These are phyloP conservation scores for Diutina catenulata DNA, from an alignment of 1,139 yeast genomes.

Conservation along the genomic window DNA sequence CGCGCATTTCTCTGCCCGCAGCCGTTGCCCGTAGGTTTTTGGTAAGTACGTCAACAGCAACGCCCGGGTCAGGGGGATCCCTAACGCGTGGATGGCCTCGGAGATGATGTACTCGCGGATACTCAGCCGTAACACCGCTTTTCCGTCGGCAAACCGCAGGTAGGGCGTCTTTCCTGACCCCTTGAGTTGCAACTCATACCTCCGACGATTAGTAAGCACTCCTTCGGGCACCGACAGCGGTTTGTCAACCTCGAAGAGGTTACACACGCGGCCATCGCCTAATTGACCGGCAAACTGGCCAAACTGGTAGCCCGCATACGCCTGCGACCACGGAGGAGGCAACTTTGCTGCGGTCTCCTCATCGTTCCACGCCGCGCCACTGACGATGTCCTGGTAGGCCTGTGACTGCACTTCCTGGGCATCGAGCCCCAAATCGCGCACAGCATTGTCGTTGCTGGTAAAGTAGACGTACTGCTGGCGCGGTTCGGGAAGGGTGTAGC, in stretches of 20 bases:
- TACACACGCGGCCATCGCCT: constrained; percentile 90
- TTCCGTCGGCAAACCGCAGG: constrained; percentile 93
- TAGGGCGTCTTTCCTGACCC: constrained; percentile 91
- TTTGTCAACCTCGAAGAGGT: constrained; percentile 56
- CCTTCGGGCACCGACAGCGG: constrained; percentile 13
- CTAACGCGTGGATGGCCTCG: constrained; percentile 70
- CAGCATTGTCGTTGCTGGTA: constrained; percentile 48
- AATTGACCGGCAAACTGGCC: constrained; percentile 95
- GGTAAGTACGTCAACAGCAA: constrained; percentile 64
- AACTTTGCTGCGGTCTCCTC: constrained; percentile 18
- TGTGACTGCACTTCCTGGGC: constrained; percentile 24
- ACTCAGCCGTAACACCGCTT: constrained; percentile 80
- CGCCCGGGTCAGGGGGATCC: constrained; percentile 83
- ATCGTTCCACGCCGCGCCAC: constrained; percentile 38
- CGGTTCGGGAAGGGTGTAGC: constrained; percentile 57
- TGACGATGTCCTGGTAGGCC: constrained; percentile 43
- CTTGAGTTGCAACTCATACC: constrained; percentile 68
- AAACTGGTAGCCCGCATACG: constrained; percentile 94
- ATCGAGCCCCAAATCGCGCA: constrained; percentile 48
- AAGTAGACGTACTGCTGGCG: constrained; percentile 44
- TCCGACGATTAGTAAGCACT: constrained; percentile 17
- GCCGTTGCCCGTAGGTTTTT: constrained; percentile 63
- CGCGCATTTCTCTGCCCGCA: constrained; percentile 70
- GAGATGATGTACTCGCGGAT: constrained; percentile 80
- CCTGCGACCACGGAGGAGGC: constrained; percentile 75